Conservation (phyloP, 2,329 filamentous ascomycete species). For the Ophiocordyceps camponoti-rufipedis region DNA sequence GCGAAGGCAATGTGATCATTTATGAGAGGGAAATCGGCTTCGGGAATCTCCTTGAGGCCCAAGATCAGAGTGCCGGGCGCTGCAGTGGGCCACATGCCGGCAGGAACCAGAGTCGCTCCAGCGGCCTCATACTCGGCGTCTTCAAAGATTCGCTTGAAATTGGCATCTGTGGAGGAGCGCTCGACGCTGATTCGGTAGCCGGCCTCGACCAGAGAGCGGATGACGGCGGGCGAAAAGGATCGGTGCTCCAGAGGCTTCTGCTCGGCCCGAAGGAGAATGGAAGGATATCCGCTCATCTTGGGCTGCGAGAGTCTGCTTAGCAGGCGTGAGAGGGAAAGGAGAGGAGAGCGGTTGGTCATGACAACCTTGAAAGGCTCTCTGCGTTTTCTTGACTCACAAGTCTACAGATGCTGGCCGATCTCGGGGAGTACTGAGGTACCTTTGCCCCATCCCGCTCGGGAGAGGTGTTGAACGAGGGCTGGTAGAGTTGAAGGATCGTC, state of each 20-base stretch:
- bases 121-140: slow-evolving; percentile 42
- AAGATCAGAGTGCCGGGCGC: slow-evolving; percentile 51
- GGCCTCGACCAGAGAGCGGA: slow-evolving; percentile 39
- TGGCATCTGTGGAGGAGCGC: slow-evolving; percentile 22
- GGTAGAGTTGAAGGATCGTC: too few relatives aligned
- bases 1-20: slow-evolving; percentile 41
- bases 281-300: slow-evolving; percentile 11
- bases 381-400: too few relatives aligned
- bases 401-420: too few relatives aligned
- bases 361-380: too few relatives aligned
- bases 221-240: slow-evolving; percentile 25
- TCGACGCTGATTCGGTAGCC: slow-evolving; percentile 54
- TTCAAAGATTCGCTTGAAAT: slow-evolving; percentile 46
- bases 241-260: slow-evolving; percentile 41
- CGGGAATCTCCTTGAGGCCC: slow-evolving; percentile 62
- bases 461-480: too few relatives aligned
- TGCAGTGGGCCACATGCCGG: slow-evolving; percentile 49
- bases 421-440: too few relatives aligned
- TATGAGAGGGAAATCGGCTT: slow-evolving; percentile 39
- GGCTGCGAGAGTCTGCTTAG: background rate
- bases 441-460: too few relatives aligned
- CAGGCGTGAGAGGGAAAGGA: background rate
- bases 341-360: background rate
- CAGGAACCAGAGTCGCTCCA: slow-evolving; percentile 46
- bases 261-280: slow-evolving; percentile 37